Conservation (phyloP, 352 stramenopile genomes). For the Phytophthora quininea region DNA sequence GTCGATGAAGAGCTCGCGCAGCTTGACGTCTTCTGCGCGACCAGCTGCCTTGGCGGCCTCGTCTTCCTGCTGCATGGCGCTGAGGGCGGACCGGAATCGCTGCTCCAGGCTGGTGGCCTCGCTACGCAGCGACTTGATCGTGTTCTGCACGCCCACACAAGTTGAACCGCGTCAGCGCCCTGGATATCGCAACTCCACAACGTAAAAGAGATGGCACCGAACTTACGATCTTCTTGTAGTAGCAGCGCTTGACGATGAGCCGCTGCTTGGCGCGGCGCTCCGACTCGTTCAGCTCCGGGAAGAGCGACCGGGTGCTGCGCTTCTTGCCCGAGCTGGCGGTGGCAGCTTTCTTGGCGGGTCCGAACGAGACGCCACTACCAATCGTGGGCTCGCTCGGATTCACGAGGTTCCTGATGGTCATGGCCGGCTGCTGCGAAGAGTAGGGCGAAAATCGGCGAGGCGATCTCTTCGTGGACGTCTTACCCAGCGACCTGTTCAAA, state of each 20-base stretch:
- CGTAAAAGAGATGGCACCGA: slow-evolving; percentile 3
- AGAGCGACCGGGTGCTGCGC: slow-evolving; percentile 57
- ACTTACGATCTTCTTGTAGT: slow-evolving; percentile 87
- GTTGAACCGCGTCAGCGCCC: slow-evolving; percentile 21
- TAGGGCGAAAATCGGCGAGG: slow-evolving; percentile 29
- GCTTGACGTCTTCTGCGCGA: slow-evolving; percentile 22
- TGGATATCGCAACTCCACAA: slow-evolving; percentile 29
- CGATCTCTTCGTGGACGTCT: slow-evolving; percentile 34
- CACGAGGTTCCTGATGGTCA: slow-evolving; percentile 35
- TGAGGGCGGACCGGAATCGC: slow-evolving; percentile 44
- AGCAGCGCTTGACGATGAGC: slow-evolving; percentile 75
- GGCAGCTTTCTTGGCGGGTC: slow-evolving; percentile 3
- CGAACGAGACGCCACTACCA: slow-evolving; percentile 20
- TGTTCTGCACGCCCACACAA: slow-evolving; percentile 47
- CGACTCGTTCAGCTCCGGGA: slow-evolving; percentile 48
- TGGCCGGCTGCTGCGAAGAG: slow-evolving; percentile 20
- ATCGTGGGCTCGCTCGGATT: slow-evolving; percentile 27
- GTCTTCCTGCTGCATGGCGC: slow-evolving; percentile 39
- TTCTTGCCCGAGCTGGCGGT: slow-evolving; percentile 37
- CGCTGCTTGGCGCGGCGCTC: slow-evolving; percentile 69
- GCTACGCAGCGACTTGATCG: slow-evolving; percentile 65
- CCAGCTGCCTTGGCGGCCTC: slow-evolving; percentile 17
- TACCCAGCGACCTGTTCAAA: slow-evolving; percentile 30
- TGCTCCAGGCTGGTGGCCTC: slow-evolving; percentile 50
- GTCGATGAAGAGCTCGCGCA: slow-evolving; percentile 49